Percentiles rank a stretch among this genome's conserved stretches.
Conservation (phyloP, 1,284 basidiomycete species). For the Hymenochaete sp. region DNA sequence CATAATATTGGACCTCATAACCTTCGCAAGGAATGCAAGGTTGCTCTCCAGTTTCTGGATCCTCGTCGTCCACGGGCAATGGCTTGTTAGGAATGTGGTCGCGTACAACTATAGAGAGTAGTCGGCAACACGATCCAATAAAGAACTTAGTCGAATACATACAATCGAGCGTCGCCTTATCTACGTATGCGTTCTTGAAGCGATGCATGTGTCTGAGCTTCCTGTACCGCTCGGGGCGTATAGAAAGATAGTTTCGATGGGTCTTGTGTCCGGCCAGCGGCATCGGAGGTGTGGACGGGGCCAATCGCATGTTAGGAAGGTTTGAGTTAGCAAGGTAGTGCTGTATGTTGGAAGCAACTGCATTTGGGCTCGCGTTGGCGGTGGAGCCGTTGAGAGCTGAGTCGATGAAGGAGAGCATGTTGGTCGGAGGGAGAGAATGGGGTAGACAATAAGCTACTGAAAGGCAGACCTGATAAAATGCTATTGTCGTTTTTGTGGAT, state of each 20-base stretch:
- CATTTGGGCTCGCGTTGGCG: background rate
- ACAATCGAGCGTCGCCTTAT: constrained; percentile 26
- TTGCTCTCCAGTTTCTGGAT: constrained; percentile 32
- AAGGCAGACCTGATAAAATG: background rate
- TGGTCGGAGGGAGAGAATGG: background rate
- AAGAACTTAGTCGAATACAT: background rate
- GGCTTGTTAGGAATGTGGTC: constrained; percentile 30
- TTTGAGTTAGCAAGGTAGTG: constrained; percentile 37
- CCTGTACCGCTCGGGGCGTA: constrained; percentile 40
- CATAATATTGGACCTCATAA: background rate
- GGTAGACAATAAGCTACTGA: background rate
- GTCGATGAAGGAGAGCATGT: constrained; percentile 5
- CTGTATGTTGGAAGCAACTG: constrained; percentile 30
- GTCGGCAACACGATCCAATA: constrained; percentile 10
- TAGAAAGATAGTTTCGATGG: constrained; percentile 35
- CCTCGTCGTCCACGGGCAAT: constrained; percentile 30
- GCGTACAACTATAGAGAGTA: constrained; percentile 31
- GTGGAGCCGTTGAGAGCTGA: background rate
- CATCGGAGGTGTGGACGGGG: constrained; percentile 27
- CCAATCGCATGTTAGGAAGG: constrained; percentile 40
- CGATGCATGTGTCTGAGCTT: constrained; percentile 38
- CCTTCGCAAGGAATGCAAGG: constrained; percentile 37
- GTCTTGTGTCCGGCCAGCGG: constrained; percentile 38
- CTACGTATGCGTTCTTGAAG: constrained; percentile 27
- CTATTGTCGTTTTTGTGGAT: background rate